These are phyloP conservation scores for Pseudogymnoascus sp. DNA, from an alignment of 2,329 filamentous ascomycete genomes.

Conservation along the genomic window DNA sequence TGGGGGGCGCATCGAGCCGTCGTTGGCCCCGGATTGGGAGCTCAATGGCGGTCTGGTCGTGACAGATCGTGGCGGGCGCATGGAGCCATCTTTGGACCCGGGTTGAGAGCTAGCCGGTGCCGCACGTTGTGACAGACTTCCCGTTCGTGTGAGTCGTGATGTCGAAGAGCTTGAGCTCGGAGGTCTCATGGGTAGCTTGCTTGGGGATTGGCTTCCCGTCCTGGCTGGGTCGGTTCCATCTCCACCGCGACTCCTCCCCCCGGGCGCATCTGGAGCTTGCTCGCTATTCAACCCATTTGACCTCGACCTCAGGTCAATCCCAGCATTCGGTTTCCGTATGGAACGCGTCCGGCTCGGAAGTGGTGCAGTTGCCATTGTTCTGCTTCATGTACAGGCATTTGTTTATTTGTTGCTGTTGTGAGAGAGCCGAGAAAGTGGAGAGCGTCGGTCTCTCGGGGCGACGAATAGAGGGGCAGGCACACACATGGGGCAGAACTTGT, in stretches of 20 bases:
- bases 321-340: constrained; percentile 18
- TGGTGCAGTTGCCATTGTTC: constrained; percentile 11
- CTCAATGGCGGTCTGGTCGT: constrained; percentile 1
- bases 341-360: constrained; percentile 21
- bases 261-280: background rate
- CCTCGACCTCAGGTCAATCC: background rate
- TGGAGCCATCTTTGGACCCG: background rate
- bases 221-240: constrained; percentile 11
- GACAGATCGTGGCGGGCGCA: constrained; percentile 8
- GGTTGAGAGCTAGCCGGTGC: background rate
- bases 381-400: background rate
- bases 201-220: constrained; percentile 23
- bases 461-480: background rate
- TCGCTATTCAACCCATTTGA: constrained; percentile 3
- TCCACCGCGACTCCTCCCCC: constrained; percentile 10
- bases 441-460: background rate
- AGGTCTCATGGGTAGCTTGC: constrained; percentile 22
- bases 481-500: background rate
- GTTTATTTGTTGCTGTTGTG: constrained; percentile 8
- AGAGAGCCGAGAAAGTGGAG: constrained; percentile 3
- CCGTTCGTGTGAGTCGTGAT: background rate
- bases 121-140: background rate
- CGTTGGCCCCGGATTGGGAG: background rate
- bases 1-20: constrained; percentile 9
- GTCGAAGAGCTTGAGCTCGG: constrained; percentile 3